These are phyloP conservation scores for Potentilla sterilis DNA, from an alignment of 306 rosid genomes.

Conservation along the genomic window DNA sequence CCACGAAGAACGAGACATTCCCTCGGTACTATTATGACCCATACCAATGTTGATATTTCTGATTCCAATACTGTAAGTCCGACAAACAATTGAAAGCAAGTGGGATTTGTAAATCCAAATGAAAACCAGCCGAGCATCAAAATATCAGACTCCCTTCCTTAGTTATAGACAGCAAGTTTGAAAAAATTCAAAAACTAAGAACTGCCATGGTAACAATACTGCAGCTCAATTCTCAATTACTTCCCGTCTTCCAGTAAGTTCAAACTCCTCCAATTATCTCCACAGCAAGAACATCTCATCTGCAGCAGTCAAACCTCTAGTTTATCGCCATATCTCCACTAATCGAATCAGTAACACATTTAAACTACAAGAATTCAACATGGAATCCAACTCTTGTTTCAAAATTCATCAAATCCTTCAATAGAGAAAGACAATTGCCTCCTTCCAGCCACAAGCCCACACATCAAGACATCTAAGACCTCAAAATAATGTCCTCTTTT, in stretches of 20 bases:
- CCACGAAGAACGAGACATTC: not conserved
- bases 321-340: not conserved
- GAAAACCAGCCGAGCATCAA: not conserved
- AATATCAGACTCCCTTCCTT: not conserved
- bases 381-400: not conserved
- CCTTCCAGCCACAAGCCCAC: not conserved
- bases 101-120: not conserved
- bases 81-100: not conserved
- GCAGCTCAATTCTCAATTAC: not conserved
- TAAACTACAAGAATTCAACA: not conserved
- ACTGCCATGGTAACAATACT: not conserved
- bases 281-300: not conserved
- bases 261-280: not conserved
- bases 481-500: not conserved
- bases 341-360: not conserved
- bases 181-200: not conserved
- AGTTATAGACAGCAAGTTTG: not conserved
- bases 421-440: not conserved
- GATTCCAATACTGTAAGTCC: not conserved
- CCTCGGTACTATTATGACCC: not conserved
- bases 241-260: not conserved
- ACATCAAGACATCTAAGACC: not conserved
- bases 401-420: not conserved
- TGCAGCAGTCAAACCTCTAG: too few species aligned
- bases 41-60: not conserved